A percentile compares a stretch with the other conserved stretches of the same genome.
phyloP scores from a whole-genome alignment of 2,329 filamentous ascomycete genomes.

The Paraphoma sp. region DNA sequence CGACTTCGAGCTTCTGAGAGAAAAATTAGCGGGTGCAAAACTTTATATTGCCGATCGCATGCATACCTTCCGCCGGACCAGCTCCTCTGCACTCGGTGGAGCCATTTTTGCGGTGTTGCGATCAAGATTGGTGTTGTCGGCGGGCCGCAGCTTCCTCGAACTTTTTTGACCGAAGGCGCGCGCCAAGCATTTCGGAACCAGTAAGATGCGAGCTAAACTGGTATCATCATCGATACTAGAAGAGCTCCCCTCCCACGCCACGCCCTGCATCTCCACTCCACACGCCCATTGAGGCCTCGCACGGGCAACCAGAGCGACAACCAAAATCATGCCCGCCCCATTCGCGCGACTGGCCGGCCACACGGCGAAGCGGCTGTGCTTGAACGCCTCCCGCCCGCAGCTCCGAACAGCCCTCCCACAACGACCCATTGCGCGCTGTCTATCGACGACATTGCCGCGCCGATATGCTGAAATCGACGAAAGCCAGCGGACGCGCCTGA shows the following conservation, averaged over 20 bases:
- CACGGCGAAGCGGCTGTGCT: slow-evolving; percentile 71
- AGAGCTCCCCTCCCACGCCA: slow-evolving; percentile 43
- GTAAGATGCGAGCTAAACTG: slow-evolving; percentile 33
- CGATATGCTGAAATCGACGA: slow-evolving; percentile 65
- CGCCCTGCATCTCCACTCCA: slow-evolving; percentile 38
- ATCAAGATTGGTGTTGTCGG: slow-evolving; percentile 20
- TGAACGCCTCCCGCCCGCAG: slow-evolving; percentile 58
- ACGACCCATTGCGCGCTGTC: slow-evolving; percentile 62
- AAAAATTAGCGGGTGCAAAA: slow-evolving; percentile 13
- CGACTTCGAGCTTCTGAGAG: slow-evolving; percentile 79
- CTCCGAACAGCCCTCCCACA: slow-evolving; percentile 45
- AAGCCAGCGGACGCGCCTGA: slow-evolving; percentile 63
- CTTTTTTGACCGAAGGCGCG: slow-evolving; percentile 27
- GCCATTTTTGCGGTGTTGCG: slow-evolving; percentile 50
- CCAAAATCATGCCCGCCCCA: slow-evolving; percentile 69
- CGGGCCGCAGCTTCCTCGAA: slow-evolving; percentile 26
- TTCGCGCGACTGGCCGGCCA: slow-evolving; percentile 76
- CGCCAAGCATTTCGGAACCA: slow-evolving; percentile 41
- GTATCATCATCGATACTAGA: slow-evolving; percentile 35
- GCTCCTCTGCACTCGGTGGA: slow-evolving; percentile 57
- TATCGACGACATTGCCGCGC: slow-evolving; percentile 70
- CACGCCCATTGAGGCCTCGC: slow-evolving; percentile 44
- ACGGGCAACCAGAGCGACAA: slow-evolving; percentile 36
- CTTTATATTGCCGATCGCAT: slow-evolving; percentile 14
- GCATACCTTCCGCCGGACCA: slow-evolving; percentile 67